phyloP scores from a whole-genome alignment of 306 rosid genomes.

The Quercus rubra region DNA sequence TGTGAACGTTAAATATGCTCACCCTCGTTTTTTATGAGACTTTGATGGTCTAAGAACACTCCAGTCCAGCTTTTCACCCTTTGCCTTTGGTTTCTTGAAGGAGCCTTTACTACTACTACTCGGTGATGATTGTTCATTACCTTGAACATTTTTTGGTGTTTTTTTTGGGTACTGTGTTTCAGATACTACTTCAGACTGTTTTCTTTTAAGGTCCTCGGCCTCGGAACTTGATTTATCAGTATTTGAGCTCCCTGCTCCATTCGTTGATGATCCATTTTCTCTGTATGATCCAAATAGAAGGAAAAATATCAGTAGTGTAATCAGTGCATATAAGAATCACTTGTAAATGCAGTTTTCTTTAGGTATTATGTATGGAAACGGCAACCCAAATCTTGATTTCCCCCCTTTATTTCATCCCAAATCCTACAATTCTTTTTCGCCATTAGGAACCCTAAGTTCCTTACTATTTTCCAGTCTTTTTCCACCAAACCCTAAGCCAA shows the following conservation, averaged over 20 bases:
- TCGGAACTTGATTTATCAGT: slow-evolving; percentile 13
- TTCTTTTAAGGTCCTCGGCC: slow-evolving; percentile 57
- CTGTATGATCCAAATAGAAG: slow-evolving; percentile 39
- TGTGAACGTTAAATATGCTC: slow-evolving; percentile 31
- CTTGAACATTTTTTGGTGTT: slow-evolving; percentile 49
- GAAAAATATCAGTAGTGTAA: background rate
- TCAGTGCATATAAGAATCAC: background rate
- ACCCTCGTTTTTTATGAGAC: slow-evolving; percentile 38
- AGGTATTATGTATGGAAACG: background rate
- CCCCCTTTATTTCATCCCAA: no score
- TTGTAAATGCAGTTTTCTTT: background rate
- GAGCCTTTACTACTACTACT: slow-evolving; percentile 42
- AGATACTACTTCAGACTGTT: slow-evolving; percentile 39
- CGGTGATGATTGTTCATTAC: slow-evolving; percentile 24
- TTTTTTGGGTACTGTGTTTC: slow-evolving; percentile 47
- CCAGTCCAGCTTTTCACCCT: slow-evolving; percentile 63
- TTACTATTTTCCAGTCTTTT: no score
- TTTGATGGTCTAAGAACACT: slow-evolving; percentile 66
- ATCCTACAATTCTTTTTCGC: no score
- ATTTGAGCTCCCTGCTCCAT: slow-evolving; percentile 35
- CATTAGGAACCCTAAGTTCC: no score
- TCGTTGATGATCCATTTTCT: slow-evolving; percentile 43
- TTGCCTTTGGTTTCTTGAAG: slow-evolving; percentile 63
- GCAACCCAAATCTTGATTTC: no score
- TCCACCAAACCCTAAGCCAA: no score